phyloP scores from a whole-genome alignment of 306 rosid species.

The Lathyrus oleraceus region DNA sequence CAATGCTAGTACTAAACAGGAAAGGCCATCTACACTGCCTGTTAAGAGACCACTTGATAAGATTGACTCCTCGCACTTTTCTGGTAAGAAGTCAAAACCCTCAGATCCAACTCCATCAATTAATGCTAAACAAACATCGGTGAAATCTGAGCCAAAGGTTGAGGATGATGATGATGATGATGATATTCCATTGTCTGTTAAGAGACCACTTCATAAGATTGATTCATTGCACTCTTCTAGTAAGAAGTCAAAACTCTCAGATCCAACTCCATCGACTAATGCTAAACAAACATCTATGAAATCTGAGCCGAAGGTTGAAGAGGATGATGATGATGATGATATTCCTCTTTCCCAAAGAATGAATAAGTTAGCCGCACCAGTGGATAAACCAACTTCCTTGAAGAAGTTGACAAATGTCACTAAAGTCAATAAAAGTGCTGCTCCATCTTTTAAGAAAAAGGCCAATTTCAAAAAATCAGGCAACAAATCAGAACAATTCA shows the following conservation, averaged over 20 bases:
- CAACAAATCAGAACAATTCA: slow-evolving; percentile 64
- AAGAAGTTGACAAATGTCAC: slow-evolving; percentile 38
- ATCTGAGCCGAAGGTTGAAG: slow-evolving; percentile 33
- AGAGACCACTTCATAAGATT: slow-evolving; percentile 49
- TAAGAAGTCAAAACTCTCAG: slow-evolving; percentile 47
- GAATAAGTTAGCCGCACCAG: slow-evolving; percentile 22
- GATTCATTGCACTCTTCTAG: slow-evolving; percentile 30
- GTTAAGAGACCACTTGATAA: slow-evolving; percentile 49
- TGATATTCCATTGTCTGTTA: slow-evolving; percentile 23
- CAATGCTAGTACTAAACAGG: slow-evolving; percentile 31
- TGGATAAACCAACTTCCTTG: slow-evolving; percentile 30
- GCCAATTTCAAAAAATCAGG: slow-evolving; percentile 38
- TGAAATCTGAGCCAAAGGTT: slow-evolving; percentile 30
- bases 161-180: slow-evolving; percentile 1
- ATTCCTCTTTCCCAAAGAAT: slow-evolving; percentile 47
- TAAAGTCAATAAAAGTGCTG: slow-evolving; percentile 44
- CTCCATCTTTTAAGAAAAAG: slow-evolving; percentile 41
- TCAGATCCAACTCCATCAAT: slow-evolving; percentile 29
- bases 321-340: slow-evolving; percentile 35
- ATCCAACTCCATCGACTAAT: slow-evolving; percentile 29
- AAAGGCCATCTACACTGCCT: slow-evolving; percentile 30
- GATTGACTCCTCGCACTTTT: slow-evolving; percentile 31
- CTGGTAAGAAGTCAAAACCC: slow-evolving; percentile 43
- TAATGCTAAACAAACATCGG: slow-evolving; percentile 28
- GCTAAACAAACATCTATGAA: slow-evolving; percentile 27